A percentile compares a stretch with the other conserved stretches of the same genome.
Conservation (phyloP, 805 yeast species). For the Sporopachydermia quercuum region DNA sequence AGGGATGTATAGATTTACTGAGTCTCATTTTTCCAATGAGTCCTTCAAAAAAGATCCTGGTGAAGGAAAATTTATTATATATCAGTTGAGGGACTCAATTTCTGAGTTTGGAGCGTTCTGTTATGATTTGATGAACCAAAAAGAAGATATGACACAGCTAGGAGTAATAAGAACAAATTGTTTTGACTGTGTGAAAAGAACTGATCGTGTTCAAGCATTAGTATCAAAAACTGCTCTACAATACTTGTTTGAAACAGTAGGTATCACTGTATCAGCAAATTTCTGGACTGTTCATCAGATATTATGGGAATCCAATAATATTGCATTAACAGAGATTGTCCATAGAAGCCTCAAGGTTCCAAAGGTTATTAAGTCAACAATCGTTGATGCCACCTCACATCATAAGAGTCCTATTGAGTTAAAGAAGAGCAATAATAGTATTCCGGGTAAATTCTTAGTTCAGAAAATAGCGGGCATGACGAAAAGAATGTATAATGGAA, state of each 20-base stretch:
- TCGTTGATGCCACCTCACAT: background rate
- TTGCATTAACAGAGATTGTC: background rate
- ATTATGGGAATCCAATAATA: background rate
- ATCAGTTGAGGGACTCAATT: constrained; percentile 47
- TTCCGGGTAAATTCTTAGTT: background rate
- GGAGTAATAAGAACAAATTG: constrained; percentile 83
- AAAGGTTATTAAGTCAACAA: background rate
- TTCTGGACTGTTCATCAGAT: background rate
- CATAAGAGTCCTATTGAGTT: background rate
- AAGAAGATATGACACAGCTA: constrained; percentile 57
- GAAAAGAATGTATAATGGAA: background rate
- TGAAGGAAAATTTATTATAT: constrained; percentile 58
- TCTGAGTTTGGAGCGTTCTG: constrained; percentile 76
- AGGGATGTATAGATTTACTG: constrained; percentile 40
- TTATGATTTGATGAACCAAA: constrained; percentile 44
- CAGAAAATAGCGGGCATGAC: background rate
- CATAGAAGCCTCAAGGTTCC: background rate
- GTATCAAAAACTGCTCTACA: constrained; percentile 47
- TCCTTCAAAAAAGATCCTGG: constrained; percentile 85
- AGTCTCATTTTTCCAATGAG: constrained; percentile 88
- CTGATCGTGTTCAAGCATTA: constrained; percentile 50
- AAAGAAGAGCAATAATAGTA: background rate
- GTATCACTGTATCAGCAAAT: background rate
- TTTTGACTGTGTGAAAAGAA: constrained; percentile 68
- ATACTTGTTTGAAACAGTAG: background rate